Evolutionary conservation across 2,329 filamentous ascomycete genomes (phyloP).

Genomic region (Pezicula radicicola): DNA sequence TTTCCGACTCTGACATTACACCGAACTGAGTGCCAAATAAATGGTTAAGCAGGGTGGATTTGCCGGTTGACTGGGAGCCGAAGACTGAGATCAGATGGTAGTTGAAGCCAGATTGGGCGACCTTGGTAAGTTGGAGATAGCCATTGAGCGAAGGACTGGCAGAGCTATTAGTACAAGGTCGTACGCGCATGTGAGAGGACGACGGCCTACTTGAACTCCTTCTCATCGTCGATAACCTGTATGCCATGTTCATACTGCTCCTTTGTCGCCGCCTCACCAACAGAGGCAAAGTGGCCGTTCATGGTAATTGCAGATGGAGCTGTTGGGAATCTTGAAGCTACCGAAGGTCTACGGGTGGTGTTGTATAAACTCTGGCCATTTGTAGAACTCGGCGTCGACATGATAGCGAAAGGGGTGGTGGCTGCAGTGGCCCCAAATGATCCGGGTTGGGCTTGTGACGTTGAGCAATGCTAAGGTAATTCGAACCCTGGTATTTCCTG

Average conservation of each 20-base stretch:
- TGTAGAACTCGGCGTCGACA: constrained; percentile 21
- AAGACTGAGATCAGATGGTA: constrained; percentile 99
- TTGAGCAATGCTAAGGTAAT: neutral
- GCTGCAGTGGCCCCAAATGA: neutral
- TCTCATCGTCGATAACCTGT: constrained; percentile 94
- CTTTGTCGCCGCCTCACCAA: constrained; percentile 62
- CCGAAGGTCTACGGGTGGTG: constrained; percentile 21
- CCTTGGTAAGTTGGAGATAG: constrained; percentile 76
- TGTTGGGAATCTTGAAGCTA: constrained; percentile 25
- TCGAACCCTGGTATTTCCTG: neutral
- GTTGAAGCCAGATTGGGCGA: constrained; percentile 91
- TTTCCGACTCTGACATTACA: constrained; percentile 94
- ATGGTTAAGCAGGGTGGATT: constrained; percentile 94
- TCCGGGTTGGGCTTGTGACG: constrained; percentile 1
- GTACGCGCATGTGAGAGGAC: neutral
- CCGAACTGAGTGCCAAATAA: constrained; percentile 95
- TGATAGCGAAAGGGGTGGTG: constrained; percentile 6
- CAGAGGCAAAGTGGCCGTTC: constrained; percentile 79
- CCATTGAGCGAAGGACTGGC: constrained; percentile 70
- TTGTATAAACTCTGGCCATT: constrained; percentile 6
- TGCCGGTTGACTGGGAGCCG: constrained; percentile 96
- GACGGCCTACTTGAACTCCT: constrained; percentile 83
- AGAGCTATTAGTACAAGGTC: constrained; percentile 10
- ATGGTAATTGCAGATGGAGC: constrained; percentile 41
- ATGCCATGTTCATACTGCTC: constrained; percentile 87